These are phyloP conservation scores for Rhodotorula kratochvilovae DNA, from an alignment of 768 basidiomycete species.

Conservation along the genomic window DNA sequence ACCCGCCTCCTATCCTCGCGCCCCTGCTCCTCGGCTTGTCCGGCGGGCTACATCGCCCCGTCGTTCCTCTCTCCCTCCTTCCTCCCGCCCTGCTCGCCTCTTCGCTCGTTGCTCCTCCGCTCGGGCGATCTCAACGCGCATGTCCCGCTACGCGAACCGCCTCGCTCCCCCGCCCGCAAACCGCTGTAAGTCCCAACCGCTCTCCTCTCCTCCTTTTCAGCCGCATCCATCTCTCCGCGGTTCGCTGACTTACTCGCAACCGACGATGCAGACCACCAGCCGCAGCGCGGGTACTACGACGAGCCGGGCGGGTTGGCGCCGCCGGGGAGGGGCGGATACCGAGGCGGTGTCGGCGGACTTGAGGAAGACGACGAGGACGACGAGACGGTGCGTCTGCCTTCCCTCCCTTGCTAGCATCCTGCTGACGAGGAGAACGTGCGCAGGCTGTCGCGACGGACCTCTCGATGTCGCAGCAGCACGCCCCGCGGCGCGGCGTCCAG, in stretches of 20 bases:
- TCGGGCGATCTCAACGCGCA: neutral
- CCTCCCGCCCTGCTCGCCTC: no score
- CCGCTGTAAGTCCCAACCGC: neutral
- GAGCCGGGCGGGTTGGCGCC: no score
- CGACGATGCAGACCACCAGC: neutral
- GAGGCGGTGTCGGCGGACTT: no score
- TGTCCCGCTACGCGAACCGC: slow-evolving; percentile 12
- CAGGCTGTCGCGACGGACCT: slow-evolving; percentile 30
- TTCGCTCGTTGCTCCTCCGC: neutral
- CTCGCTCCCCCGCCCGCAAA: neutral
- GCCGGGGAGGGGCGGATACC: neutral
- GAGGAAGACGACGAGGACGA: slow-evolving; percentile 7
- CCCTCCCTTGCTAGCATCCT: neutral
- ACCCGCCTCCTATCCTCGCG: no score
- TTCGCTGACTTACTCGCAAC: neutral
- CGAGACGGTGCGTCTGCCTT: slow-evolving; percentile 6
- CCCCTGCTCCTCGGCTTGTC: neutral
- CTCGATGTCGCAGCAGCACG: neutral
- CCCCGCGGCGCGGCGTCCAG: neutral
- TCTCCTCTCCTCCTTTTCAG: no score
- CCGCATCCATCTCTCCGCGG: no score
- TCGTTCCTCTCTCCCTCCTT: neutral
- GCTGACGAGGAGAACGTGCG: neutral
- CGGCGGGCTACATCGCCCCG: neutral
- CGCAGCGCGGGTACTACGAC: neutral